Evolutionary conservation across 148 eudicot species (phyloP).

Genomic region (Vaccinium darrowii): DNA sequence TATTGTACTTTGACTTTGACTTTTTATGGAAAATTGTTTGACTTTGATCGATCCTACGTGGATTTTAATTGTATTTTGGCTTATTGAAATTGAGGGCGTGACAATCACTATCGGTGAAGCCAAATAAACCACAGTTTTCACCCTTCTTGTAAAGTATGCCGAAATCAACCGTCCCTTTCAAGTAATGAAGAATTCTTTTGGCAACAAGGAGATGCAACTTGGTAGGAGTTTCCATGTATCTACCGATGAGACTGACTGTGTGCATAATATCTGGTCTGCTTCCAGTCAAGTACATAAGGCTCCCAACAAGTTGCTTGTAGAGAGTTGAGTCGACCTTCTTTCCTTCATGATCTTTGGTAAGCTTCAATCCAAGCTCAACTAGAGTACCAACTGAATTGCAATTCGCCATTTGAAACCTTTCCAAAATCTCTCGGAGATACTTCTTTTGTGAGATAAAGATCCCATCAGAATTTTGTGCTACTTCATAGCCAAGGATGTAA

Average conservation of each 20-base stretch:
- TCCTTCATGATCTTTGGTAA: background rate
- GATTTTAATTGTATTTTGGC: too few species aligned
- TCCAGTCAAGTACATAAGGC: background rate
- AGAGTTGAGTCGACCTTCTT: background rate
- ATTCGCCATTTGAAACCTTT: background rate
- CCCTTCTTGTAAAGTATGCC: background rate
- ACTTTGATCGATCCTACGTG: too few species aligned
- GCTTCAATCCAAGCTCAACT: background rate
- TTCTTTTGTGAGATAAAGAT: too few species aligned
- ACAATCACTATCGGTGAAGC: background rate
- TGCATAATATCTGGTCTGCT: background rate
- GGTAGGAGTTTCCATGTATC: background rate
- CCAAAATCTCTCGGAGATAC: background rate
- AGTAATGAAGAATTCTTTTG: background rate
- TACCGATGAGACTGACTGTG: background rate
- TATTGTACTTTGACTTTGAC: too few species aligned
- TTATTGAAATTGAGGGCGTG: too few species aligned
- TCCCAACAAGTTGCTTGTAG: background rate
- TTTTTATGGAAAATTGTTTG: too few species aligned
- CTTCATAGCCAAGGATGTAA: too few species aligned
- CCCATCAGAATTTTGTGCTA: too few species aligned
- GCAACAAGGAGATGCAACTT: background rate
- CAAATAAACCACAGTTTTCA: background rate
- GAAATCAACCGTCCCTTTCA: background rate
- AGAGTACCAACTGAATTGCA: background rate